Conservation (phyloP, 2,329 filamentous ascomycete species). For the Verticillium nubilum region DNA sequence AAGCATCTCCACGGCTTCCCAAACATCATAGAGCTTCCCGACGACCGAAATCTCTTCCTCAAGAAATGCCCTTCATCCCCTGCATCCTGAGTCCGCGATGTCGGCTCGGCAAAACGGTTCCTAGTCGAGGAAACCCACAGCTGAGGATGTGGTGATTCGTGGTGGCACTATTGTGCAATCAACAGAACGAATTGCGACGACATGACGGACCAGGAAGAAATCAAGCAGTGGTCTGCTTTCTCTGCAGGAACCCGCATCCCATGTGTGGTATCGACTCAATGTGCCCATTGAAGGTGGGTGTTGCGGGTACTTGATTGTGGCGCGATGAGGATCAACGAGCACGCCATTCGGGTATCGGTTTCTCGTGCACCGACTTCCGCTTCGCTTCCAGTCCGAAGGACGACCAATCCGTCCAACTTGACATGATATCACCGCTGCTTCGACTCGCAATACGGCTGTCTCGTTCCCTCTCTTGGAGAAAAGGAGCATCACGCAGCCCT, state of each 20-base stretch:
- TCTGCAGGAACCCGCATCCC: not conserved
- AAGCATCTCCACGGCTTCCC: not conserved
- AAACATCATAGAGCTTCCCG: not conserved
- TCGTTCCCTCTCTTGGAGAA: too few relatives aligned
- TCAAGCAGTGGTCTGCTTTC: not conserved
- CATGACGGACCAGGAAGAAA: not conserved
- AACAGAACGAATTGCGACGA: not conserved
- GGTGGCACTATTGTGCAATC: not conserved
- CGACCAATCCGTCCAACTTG: not conserved
- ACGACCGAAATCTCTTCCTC: not conserved
- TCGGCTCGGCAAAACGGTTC: not conserved
- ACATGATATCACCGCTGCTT: too few relatives aligned
- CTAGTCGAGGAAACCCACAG: not conserved
- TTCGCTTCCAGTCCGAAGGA: not conserved
- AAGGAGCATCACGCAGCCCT: too few relatives aligned
- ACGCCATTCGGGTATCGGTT: not conserved
- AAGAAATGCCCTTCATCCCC: too few relatives aligned
- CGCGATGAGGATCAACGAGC: not conserved
- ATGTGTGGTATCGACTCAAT: not conserved
- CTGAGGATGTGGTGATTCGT: not conserved
- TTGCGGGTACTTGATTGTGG: not conserved
- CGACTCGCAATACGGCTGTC: too few relatives aligned
- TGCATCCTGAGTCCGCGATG: not conserved
- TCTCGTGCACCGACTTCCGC: not conserved
- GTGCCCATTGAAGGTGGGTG: not conserved